phyloP scores from a whole-genome alignment of 352 stramenopile species.

The Globisporangium cylindrosporum region DNA sequence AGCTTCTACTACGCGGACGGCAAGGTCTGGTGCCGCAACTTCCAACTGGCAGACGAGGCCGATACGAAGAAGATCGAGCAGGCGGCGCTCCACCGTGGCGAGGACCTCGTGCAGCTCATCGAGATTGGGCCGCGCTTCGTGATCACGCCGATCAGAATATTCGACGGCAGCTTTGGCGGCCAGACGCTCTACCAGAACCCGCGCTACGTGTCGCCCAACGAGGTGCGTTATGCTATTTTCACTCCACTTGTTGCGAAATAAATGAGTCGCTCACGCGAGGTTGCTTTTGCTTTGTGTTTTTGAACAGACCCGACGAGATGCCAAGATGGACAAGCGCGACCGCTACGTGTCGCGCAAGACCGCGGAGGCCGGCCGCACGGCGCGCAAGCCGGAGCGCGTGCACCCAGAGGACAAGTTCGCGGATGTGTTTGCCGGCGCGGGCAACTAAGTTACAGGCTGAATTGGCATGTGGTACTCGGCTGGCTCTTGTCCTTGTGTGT shows the following conservation, averaged over 20 bases:
- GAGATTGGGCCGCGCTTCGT: constrained; percentile 99
- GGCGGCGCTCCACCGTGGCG: constrained; percentile 75
- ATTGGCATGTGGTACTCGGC: neutral
- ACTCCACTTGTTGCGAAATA: neutral
- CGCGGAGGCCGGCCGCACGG: constrained; percentile 76
- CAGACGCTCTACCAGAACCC: constrained; percentile 98
- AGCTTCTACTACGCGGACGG: constrained; percentile 93
- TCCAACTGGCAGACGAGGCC: constrained; percentile 88
- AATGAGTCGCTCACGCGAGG: neutral
- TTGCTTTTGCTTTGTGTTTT: neutral
- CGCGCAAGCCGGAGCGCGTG: constrained; percentile 60
- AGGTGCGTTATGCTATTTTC: constrained; percentile 37
- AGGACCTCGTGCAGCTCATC: constrained; percentile 94
- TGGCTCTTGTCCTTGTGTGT: neutral
- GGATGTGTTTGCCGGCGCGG: constrained; percentile 70
- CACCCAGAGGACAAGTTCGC: constrained; percentile 82
- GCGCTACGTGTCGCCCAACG: constrained; percentile 97
- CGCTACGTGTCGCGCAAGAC: constrained; percentile 91
- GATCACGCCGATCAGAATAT: constrained; percentile 98
- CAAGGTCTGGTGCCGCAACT: constrained; percentile 99
- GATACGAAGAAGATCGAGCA: constrained; percentile 92
- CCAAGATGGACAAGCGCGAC: constrained; percentile 92
- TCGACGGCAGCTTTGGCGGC: constrained; percentile 97
- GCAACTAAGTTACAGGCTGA: constrained; percentile 23
- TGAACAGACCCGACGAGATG: constrained; percentile 54